Percentiles rank a stretch among this genome's conserved stretches.
These are phyloP conservation scores for Chrysoporthe cubensis DNA, from an alignment of 2,329 filamentous ascomycete species.

Conservation along the genomic window DNA sequence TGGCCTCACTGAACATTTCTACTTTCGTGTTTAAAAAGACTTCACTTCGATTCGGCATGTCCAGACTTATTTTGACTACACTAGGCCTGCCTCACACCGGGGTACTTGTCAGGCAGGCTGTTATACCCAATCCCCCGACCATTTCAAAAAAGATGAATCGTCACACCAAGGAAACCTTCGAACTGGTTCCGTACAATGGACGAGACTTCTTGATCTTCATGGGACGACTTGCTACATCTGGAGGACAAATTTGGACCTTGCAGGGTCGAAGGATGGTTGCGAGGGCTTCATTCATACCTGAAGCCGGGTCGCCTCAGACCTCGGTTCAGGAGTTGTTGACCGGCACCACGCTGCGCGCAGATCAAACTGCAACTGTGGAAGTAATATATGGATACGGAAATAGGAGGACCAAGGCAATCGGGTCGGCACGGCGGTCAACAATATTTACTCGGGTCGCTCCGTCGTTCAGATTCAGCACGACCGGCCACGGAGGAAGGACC, in stretches of 20 bases:
- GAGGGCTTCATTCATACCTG: background rate
- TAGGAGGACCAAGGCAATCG: slow-evolving; percentile 11
- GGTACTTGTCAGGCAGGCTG: slow-evolving; percentile 29
- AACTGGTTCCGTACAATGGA: slow-evolving; percentile 17
- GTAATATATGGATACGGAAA: slow-evolving; percentile 14
- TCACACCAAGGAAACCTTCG: slow-evolving; percentile 16
- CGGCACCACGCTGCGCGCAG: background rate
- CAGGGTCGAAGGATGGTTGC: slow-evolving; percentile 2
- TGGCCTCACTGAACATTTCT: slow-evolving; percentile 38
- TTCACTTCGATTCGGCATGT: slow-evolving; percentile 33
- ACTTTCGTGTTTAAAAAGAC: slow-evolving; percentile 29
- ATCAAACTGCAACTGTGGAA: slow-evolving; percentile 12
- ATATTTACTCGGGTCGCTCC: slow-evolving; percentile 8
- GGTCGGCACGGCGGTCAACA: slow-evolving; percentile 17
- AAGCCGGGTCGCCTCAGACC: no score
- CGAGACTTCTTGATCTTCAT: slow-evolving; percentile 10
- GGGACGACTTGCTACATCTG: background rate
- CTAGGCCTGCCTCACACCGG: slow-evolving; percentile 28
- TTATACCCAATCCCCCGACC: slow-evolving; percentile 29
- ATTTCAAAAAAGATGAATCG: slow-evolving; percentile 32
- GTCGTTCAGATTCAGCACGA: slow-evolving; percentile 7
- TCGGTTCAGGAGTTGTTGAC: background rate
- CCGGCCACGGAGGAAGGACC: slow-evolving; percentile 9
- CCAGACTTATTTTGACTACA: slow-evolving; percentile 24
- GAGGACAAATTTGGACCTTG: background rate